Percentiles rank a stretch among this genome's conserved stretches.
Evolutionary conservation across 2,329 filamentous ascomycete species (phyloP).

Genomic region (Emmonsia crescens): DNA sequence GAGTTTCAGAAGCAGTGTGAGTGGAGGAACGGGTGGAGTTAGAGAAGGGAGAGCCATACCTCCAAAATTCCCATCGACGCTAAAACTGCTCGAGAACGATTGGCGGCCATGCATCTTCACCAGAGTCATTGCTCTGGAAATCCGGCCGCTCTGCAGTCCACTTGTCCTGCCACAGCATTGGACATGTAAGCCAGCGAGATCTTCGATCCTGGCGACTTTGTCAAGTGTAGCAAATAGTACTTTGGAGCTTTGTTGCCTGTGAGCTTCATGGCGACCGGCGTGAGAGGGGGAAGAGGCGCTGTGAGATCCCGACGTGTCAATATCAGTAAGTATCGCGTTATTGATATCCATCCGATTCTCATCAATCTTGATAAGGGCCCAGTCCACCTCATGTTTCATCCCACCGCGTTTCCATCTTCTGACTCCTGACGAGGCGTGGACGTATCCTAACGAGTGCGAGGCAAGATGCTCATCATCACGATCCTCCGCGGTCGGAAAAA

Average conservation of each 20-base stretch:
- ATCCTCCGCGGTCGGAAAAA: slow-evolving; percentile 69
- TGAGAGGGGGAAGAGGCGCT: slow-evolving; percentile 22
- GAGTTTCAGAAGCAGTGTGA: not conserved
- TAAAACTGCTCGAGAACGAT: slow-evolving; percentile 65
- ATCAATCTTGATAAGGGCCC: slow-evolving; percentile 78
- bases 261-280: slow-evolving; percentile 26
- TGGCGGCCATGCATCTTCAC: slow-evolving; percentile 79
- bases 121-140: slow-evolving; percentile 65
- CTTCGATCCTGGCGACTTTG: slow-evolving; percentile 43
- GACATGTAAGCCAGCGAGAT: slow-evolving; percentile 63
- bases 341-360: slow-evolving; percentile 57
- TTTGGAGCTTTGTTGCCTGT: slow-evolving; percentile 32
- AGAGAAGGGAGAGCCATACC: slow-evolving; percentile 24
- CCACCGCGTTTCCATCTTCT: slow-evolving; percentile 61
- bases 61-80: slow-evolving; percentile 50
- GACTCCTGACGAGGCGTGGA: slow-evolving; percentile 85
- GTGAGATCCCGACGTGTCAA: not conserved
- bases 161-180: slow-evolving; percentile 84
- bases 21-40: slow-evolving; percentile 2
- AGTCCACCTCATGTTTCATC: slow-evolving; percentile 84
- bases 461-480: slow-evolving; percentile 72
- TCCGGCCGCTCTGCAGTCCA: slow-evolving; percentile 67
- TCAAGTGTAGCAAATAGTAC: slow-evolving; percentile 40
- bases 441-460: slow-evolving; percentile 66
- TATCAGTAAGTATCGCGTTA: slow-evolving; percentile 49